phyloP scores from a whole-genome alignment of 2,329 filamentous ascomycete genomes.

The Nemania sp. region DNA sequence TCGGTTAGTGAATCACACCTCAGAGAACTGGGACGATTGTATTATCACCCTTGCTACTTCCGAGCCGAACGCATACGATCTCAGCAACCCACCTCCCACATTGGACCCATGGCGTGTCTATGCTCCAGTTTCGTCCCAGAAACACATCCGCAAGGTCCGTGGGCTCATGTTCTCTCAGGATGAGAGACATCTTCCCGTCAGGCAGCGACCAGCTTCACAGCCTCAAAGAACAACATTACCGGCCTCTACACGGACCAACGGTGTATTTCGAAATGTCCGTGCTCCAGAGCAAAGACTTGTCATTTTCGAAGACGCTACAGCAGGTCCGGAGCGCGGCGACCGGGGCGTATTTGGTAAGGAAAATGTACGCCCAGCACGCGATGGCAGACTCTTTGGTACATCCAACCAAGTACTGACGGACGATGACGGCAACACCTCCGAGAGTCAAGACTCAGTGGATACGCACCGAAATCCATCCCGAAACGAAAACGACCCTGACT shows the following conservation, averaged over 20 bases:
- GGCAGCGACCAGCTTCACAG: not conserved
- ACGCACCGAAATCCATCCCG: not conserved
- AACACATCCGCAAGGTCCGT: slow-evolving; percentile 11
- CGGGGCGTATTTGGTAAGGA: not conserved
- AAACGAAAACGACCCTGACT: not conserved
- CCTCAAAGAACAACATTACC: too few species aligned
- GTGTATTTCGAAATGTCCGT: too few species aligned
- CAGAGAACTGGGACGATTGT: slow-evolving; percentile 65
- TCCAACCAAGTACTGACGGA: not conserved
- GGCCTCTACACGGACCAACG: not conserved
- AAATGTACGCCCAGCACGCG: not conserved
- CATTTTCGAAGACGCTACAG: not conserved
- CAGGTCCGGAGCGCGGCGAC: not conserved
- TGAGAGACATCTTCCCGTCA: slow-evolving; percentile 32
- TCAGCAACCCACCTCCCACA: slow-evolving; percentile 58
- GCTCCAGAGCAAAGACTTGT: not conserved
- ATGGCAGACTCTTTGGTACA: not conserved
- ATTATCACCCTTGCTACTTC: slow-evolving; percentile 65
- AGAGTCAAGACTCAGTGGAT: not conserved
- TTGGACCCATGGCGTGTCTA: slow-evolving; percentile 61
- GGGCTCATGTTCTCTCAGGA: slow-evolving; percentile 46
- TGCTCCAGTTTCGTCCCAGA: slow-evolving; percentile 45
- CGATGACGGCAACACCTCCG: not conserved
- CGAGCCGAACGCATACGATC: slow-evolving; percentile 59
- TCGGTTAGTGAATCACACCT: slow-evolving; percentile 63